A percentile compares a stretch with the other conserved stretches of the same genome.
Evolutionary conservation across 2,329 filamentous ascomycete species (phyloP).

Genomic region (Fusarium tricinctum): DNA sequence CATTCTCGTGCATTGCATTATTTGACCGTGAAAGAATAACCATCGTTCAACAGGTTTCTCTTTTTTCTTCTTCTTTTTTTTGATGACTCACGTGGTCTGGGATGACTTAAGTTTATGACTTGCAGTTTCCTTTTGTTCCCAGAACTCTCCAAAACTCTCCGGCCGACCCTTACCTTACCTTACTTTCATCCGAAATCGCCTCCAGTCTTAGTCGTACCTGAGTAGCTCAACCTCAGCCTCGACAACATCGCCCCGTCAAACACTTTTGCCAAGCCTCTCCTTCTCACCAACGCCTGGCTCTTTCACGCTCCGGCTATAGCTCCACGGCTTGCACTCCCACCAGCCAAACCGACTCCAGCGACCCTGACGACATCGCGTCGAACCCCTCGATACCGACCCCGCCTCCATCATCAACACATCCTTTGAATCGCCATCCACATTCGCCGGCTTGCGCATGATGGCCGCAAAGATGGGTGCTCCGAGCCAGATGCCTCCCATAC

Average conservation of each 20-base stretch:
- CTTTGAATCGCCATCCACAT: constrained; percentile 36
- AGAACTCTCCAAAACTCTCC: constrained; percentile 9
- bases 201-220: constrained; percentile 15
- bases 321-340: background rate
- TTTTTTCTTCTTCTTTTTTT: constrained; percentile 29
- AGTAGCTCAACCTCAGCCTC: constrained; percentile 28
- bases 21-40: constrained; percentile 28
- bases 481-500: constrained; percentile 68
- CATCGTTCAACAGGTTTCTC: constrained; percentile 30
- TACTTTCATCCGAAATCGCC: constrained; percentile 17
- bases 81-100: constrained; percentile 43
- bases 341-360: constrained; percentile 13
- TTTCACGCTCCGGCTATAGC: constrained; percentile 7
- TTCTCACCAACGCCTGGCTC: background rate
- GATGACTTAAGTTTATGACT: constrained; percentile 21
- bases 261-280: background rate
- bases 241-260: constrained; percentile 14
- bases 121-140: constrained; percentile 5
- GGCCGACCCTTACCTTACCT: constrained; percentile 6
- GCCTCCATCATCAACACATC: constrained; percentile 41
- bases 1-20: constrained; percentile 32
- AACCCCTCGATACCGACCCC: constrained; percentile 49
- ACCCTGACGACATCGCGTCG: constrained; percentile 44
- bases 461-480: constrained; percentile 54
- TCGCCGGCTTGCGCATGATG: constrained; percentile 49